These are phyloP conservation scores for Firmiana major DNA, from an alignment of 345 rosid genomes.

Conservation along the genomic window DNA sequence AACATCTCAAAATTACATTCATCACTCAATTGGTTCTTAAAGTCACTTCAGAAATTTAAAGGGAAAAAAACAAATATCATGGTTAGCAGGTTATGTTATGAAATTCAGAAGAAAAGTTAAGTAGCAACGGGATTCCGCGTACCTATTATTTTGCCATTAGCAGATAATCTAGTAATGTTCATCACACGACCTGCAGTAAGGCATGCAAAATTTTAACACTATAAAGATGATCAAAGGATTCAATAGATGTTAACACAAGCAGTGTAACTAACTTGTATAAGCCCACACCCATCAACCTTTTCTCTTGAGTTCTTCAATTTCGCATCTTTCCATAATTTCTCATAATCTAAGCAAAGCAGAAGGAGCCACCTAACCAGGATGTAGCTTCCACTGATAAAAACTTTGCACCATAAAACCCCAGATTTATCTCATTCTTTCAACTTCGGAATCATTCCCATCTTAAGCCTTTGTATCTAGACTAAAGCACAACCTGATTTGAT, in stretches of 20 bases:
- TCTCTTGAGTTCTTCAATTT: not conserved
- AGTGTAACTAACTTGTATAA: not conserved
- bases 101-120: not conserved
- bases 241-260: conserved; percentile 14
- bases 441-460: not conserved
- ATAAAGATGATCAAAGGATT: conserved; percentile 4
- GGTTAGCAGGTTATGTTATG: not conserved
- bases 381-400: not conserved
- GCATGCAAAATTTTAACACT: conserved; percentile 14
- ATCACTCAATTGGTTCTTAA: not conserved
- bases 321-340: not conserved
- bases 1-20: conserved; percentile 5
- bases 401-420: not conserved
- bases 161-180: conserved; percentile 18
- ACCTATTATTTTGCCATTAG: conserved; percentile 25
- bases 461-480: not conserved
- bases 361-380: not conserved
- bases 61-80: not conserved
- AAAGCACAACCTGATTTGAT: not conserved
- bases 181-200: conserved; percentile 22
- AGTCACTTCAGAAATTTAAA: not conserved
- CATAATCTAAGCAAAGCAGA: not conserved
- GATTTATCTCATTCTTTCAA: not conserved
- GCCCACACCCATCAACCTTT: not conserved
- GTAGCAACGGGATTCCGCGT: not conserved